Base-by-base conservation (phyloP, 1,139 yeast species). In the Yarrowia galli region DNA sequence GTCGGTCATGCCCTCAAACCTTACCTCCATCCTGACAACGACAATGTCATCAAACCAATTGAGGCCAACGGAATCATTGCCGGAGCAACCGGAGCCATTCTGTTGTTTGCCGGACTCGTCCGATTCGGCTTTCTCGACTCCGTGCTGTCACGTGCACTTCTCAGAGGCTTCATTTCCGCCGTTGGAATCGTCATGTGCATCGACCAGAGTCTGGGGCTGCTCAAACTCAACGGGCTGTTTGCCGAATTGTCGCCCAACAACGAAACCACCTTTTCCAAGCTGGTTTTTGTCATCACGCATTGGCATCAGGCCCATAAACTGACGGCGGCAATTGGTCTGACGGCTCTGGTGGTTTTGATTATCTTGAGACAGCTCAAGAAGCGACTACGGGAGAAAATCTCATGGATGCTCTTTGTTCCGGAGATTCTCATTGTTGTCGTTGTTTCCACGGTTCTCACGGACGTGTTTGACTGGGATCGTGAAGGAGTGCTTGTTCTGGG, bases 121-220 rank as follows among this genome's bases (percentile, higher is more conserved):
- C 81, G 98, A 67, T 87, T 92, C 72, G 99, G 99, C 0, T 95
- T 89, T 75, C 81, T 95, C 65, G 98, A 95, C 74, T 91, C 92
- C 70, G 93, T 95, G 0, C 81, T 95, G 68, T 89, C 96, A 69
- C 89, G 92, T 13, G 89, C 97, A 0, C 80, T 95, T 48, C 81
- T 95, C 38, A 84, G 96, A 72, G 98, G 98, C 0, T 95, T 95
- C 76, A 91, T 95, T 51, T 85, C 95, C 60, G 97, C 97, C 0
- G 96, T 95, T n/a, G 98, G 98, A 15, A 75, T 91, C 20, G 93
- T 93, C 12, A 93, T 95, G 95, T 82, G 92, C 22, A 84, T 92
- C 65, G 92, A 91, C 74, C 89, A 97, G 2, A 74, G 85, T 25
- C 86, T 92, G 20, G 85, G 89, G 7, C 90, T 89, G 76, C 78